These are phyloP conservation scores for Thelonectria rubi DNA, from an alignment of 2,329 filamentous ascomycete genomes.

Conservation along the genomic window DNA sequence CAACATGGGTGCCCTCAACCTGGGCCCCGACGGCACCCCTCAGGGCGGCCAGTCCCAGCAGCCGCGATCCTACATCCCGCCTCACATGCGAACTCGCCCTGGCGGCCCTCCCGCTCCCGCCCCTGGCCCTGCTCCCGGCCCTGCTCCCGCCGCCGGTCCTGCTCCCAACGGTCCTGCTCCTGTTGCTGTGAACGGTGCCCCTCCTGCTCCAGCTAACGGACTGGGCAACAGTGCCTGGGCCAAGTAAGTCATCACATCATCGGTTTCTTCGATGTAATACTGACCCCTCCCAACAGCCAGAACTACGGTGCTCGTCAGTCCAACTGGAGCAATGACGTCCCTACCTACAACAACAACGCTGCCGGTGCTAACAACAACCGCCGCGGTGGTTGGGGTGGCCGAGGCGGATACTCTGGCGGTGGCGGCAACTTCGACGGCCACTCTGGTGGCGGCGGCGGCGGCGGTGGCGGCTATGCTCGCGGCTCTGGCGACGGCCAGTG, in stretches of 20 bases:
- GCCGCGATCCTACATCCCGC: conserved; percentile 81
- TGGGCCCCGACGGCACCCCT: conserved; percentile 55
- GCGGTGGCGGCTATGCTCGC: conserved; percentile 65
- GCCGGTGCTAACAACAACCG: conserved; percentile 41
- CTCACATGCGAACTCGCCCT: conserved; percentile 75
- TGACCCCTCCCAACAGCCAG: conserved; percentile 38
- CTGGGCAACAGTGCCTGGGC: conserved; percentile 73
- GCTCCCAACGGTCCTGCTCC: conserved; percentile 35
- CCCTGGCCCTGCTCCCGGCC: conserved; percentile 32
- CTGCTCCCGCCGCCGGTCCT: conserved; percentile 31
- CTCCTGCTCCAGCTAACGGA: conserved; percentile 51
- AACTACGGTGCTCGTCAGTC: conserved; percentile 48
- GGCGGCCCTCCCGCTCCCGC: conserved; percentile 38
- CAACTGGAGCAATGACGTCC: conserved; percentile 47
- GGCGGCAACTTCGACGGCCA: conserved; percentile 67
- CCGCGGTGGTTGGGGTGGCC: conserved; percentile 48
- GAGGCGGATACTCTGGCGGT: conserved; percentile 49
- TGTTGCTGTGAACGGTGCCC: conserved; percentile 32
- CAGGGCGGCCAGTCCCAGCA: conserved; percentile 42
- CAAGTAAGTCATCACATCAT: conserved; percentile 55
- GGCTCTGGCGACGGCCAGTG: conserved; percentile 96
- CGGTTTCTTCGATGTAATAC: conserved; percentile 1
- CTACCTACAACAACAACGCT: conserved; percentile 44
- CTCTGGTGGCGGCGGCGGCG: conserved; percentile 81
- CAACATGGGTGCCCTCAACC: conserved; percentile 79